These are phyloP conservation scores for Alternaria sp. DNA, from an alignment of 2,329 filamentous ascomycete species.

Conservation along the genomic window DNA sequence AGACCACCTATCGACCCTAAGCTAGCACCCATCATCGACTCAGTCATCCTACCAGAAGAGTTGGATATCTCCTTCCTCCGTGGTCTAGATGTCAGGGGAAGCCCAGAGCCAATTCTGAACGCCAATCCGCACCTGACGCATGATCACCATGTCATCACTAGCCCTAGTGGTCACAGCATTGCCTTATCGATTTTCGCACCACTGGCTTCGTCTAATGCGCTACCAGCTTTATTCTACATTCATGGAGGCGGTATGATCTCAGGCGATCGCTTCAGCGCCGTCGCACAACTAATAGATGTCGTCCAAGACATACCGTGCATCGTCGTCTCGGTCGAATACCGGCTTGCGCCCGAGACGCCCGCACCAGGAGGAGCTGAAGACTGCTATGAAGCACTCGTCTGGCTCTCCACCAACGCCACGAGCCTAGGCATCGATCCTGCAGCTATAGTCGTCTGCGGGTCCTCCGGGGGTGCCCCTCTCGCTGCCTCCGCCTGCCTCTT, in stretches of 20 bases:
- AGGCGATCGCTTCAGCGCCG: slow-evolving; percentile 26
- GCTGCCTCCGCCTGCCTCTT: slow-evolving; percentile 26
- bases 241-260: slow-evolving; percentile 55
- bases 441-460: slow-evolving; percentile 21
- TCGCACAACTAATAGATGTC: slow-evolving; percentile 22
- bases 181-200: slow-evolving; percentile 64
- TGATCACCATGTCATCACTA: slow-evolving; percentile 53
- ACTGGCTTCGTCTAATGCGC: slow-evolving; percentile 64
- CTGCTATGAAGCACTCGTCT: slow-evolving; percentile 26
- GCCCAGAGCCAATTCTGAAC: slow-evolving; percentile 61
- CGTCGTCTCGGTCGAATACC: slow-evolving; percentile 26
- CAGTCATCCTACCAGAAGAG: slow-evolving; percentile 17
- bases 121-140: slow-evolving; percentile 62
- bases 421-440: slow-evolving; percentile 24
- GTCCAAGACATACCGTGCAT: slow-evolving; percentile 22
- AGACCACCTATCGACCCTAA: slow-evolving; percentile 14
- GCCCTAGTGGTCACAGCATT: slow-evolving; percentile 64
- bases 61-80: slow-evolving; percentile 22
- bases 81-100: slow-evolving; percentile 5
- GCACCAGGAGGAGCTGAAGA: slow-evolving; percentile 26
- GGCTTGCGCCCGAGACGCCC: slow-evolving; percentile 25
- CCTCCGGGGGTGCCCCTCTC: slow-evolving; percentile 22
- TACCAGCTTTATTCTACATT: slow-evolving; percentile 74
- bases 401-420: slow-evolving; percentile 23
- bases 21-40: slow-evolving; percentile 16